Evolutionary conservation across 140 eudicot species (phyloP).

Genomic region (Senecio squalidus): DNA sequence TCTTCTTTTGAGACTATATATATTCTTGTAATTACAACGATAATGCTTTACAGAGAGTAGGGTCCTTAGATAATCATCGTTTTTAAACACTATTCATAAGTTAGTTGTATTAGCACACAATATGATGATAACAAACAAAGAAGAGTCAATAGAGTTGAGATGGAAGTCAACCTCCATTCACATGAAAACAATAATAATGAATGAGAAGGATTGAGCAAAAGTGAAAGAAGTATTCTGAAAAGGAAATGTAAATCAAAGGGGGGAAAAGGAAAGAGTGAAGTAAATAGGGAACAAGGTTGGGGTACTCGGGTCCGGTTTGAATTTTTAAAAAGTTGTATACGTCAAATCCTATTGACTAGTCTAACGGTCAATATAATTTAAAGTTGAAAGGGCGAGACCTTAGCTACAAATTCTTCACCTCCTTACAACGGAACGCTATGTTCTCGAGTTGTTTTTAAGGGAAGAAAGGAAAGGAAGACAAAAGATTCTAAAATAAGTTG

Average conservation of each 20-base stretch:
- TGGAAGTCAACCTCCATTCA: slow-evolving; percentile 31
- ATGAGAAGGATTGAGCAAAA: slow-evolving; percentile 28
- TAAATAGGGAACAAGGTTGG: slow-evolving; percentile 36
- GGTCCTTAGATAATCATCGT: slow-evolving; percentile 9
- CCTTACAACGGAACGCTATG: too few species aligned
- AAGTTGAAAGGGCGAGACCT: too few species aligned
- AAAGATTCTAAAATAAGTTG: too few species aligned
- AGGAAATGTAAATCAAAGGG: slow-evolving; percentile 38
- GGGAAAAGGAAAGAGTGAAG: slow-evolving; percentile 30
- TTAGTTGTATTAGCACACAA: not conserved
- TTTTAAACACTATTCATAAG: slow-evolving; percentile 12
- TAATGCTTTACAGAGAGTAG: slow-evolving; percentile 5
- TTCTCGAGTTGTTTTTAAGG: too few species aligned
- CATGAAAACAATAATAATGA: slow-evolving; percentile 26
- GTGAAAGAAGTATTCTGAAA: slow-evolving; percentile 39
- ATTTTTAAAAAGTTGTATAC: slow-evolving; percentile 13
- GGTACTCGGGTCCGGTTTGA: slow-evolving; percentile 10
- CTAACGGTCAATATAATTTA: too few species aligned
- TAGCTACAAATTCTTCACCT: too few species aligned
- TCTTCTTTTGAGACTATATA: slow-evolving; percentile 16
- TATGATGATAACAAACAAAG: not conserved
- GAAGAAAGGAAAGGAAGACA: too few species aligned
- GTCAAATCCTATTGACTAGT: too few species aligned
- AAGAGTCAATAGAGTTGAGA: slow-evolving; percentile 16
- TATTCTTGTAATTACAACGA: slow-evolving; percentile 2